phyloP scores from a whole-genome alignment of 2,329 filamentous ascomycete species.

The Mycogone perniciosa region DNA sequence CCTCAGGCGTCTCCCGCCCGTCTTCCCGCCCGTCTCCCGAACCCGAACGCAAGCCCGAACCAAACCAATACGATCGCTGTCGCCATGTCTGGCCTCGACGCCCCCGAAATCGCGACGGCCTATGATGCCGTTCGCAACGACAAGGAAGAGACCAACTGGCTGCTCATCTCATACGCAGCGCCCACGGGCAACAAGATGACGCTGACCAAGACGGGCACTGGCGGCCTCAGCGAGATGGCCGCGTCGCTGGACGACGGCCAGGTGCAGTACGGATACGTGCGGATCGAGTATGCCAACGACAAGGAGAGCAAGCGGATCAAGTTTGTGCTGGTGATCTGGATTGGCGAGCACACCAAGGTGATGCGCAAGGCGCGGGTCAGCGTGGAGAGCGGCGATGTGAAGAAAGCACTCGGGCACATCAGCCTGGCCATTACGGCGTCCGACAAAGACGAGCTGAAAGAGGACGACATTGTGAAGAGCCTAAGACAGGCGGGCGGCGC shows the following conservation, averaged over 20 bases:
- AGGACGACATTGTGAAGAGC: slow-evolving; percentile 53
- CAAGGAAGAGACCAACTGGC: slow-evolving; percentile 60
- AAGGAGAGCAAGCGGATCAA: slow-evolving; percentile 63
- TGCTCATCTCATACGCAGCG: slow-evolving; percentile 56
- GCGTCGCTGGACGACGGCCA: slow-evolving; percentile 49
- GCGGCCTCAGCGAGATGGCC: slow-evolving; percentile 55
- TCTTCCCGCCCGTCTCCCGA: slow-evolving; percentile 3
- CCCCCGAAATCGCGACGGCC: slow-evolving; percentile 54
- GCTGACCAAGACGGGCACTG: slow-evolving; percentile 52
- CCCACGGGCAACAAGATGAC: slow-evolving; percentile 49
- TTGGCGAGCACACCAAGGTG: slow-evolving; percentile 57
- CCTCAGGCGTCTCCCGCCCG: slow-evolving; percentile 4
- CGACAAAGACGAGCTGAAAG: slow-evolving; percentile 54
- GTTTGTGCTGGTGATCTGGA: slow-evolving; percentile 63
- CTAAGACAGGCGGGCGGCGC: slow-evolving; percentile 62
- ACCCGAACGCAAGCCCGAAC: not conserved
- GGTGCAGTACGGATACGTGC: slow-evolving; percentile 61
- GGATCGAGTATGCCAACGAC: slow-evolving; percentile 65
- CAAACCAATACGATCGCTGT: not conserved
- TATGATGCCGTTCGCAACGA: slow-evolving; percentile 63
- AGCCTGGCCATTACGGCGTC: slow-evolving; percentile 58
- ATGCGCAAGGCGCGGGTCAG: slow-evolving; percentile 65
- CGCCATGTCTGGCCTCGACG: slow-evolving; percentile 50
- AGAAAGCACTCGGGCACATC: slow-evolving; percentile 57
- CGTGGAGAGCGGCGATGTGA: slow-evolving; percentile 61